These are phyloP conservation scores for Globisporangium rhizosaccharum DNA, from an alignment of 352 stramenopile species.

Conservation along the genomic window DNA sequence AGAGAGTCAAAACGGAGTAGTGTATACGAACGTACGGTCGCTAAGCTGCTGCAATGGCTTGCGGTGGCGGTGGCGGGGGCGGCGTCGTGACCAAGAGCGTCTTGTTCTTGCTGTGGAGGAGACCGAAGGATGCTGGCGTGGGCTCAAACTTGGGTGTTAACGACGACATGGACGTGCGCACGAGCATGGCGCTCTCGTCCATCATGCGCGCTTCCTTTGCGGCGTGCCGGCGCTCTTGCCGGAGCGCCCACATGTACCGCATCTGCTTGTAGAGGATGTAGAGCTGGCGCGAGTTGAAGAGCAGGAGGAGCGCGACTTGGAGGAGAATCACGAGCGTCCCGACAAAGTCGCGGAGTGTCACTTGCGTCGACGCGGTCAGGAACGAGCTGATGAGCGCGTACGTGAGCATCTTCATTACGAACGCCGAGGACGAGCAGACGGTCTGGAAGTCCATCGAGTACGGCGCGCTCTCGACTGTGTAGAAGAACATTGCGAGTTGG, in stretches of 20 bases:
- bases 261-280: slow-evolving; percentile 78
- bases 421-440: slow-evolving; percentile 56
- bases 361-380: slow-evolving; percentile 44
- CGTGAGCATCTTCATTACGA: slow-evolving; percentile 82
- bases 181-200: slow-evolving; percentile 23
- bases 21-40: slow-evolving; percentile 16
- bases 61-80: background rate
- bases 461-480: slow-evolving; percentile 51
- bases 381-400: slow-evolving; percentile 79
- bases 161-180: slow-evolving; percentile 26
- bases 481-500: slow-evolving; percentile 72
- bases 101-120: slow-evolving; percentile 31
- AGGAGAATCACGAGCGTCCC: slow-evolving; percentile 62
- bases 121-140: slow-evolving; percentile 20
- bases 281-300: slow-evolving; percentile 75
- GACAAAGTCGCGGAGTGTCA: slow-evolving; percentile 45
- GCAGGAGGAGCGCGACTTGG: slow-evolving; percentile 53
- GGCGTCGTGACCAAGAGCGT: slow-evolving; percentile 19
- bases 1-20: slow-evolving; percentile 5
- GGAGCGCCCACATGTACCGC: slow-evolving; percentile 49
- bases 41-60: background rate
- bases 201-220: slow-evolving; percentile 20
- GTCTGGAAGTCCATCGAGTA: slow-evolving; percentile 77
- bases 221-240: slow-evolving; percentile 28
- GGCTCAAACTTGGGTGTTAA: slow-evolving; percentile 33